Conservation (phyloP, 2,329 filamentous ascomycete species). For the Mycogone perniciosa region DNA sequence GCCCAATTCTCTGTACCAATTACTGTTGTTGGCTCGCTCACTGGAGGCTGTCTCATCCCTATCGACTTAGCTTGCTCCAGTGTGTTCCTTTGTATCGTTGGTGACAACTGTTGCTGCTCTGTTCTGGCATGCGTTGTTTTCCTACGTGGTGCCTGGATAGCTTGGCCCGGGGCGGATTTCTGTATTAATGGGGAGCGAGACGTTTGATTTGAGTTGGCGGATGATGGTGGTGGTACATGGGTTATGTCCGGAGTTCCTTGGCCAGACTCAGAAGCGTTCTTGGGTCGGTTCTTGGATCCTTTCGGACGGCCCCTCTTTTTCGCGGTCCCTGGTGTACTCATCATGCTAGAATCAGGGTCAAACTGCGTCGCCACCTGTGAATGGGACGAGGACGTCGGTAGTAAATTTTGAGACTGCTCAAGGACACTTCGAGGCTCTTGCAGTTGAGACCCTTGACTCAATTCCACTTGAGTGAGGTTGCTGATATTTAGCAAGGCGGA, state of each 20-base stretch:
- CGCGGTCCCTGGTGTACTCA: slow-evolving; percentile 17
- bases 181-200: slow-evolving; percentile 15
- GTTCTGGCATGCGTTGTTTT: slow-evolving; percentile 1
- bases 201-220: slow-evolving; percentile 2
- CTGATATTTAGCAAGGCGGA: neutral
- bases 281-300: slow-evolving; percentile 40
- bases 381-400: neutral
- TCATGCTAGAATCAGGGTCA: slow-evolving; percentile 14
- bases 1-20: slow-evolving; percentile 3
- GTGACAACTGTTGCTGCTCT: slow-evolving; percentile 5
- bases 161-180: slow-evolving; percentile 10
- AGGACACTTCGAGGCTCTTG: neutral
- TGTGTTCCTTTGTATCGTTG: neutral
- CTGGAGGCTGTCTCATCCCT: neutral
- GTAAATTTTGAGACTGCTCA: neutral
- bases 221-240: neutral
- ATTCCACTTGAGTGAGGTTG: neutral
- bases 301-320: slow-evolving; percentile 37
- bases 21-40: neutral
- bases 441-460: neutral
- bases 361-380: slow-evolving; percentile 1
- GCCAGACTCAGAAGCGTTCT: slow-evolving; percentile 16
- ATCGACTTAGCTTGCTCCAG: neutral
- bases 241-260: slow-evolving; percentile 1
- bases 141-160: slow-evolving; percentile 1